phyloP scores from a whole-genome alignment of 345 rosid species.

The Pistacia vera region DNA sequence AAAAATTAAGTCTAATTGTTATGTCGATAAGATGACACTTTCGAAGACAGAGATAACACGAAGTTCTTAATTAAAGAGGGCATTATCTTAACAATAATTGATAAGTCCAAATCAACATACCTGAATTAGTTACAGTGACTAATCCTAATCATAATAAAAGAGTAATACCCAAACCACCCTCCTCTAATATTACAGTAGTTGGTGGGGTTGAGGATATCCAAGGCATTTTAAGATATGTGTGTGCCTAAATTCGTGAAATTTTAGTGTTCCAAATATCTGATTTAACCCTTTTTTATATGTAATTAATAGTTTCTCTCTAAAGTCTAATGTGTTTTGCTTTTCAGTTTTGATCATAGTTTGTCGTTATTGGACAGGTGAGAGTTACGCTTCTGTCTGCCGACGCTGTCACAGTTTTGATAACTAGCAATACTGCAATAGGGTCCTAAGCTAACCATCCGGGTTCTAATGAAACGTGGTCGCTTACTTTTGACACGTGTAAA shows the following conservation, averaged over 20 bases:
- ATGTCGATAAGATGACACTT: background rate
- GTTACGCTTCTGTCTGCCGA: too few relatives aligned
- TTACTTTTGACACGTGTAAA: constrained; percentile 18
- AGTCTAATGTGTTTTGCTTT: background rate
- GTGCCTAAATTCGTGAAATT: background rate
- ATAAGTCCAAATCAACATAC: too few relatives aligned
- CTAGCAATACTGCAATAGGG: too few relatives aligned
- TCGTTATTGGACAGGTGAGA: constrained; percentile 13
- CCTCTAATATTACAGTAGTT: too few relatives aligned
- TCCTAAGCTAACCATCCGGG: constrained; percentile 20
- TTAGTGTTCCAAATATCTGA: background rate
- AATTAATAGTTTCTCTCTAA: background rate
- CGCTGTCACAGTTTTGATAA: too few relatives aligned
- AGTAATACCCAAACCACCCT: too few relatives aligned
- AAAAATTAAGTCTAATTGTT: background rate
- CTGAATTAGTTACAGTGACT: too few relatives aligned
- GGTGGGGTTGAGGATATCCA: background rate
- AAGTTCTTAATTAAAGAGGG: background rate
- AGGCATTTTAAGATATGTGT: background rate
- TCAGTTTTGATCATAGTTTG: constrained; percentile 9
- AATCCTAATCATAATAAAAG: too few relatives aligned
- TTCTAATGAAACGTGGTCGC: constrained; percentile 25
- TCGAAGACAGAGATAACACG: background rate
- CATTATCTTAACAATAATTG: too few relatives aligned
- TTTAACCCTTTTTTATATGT: background rate